Conservation (phyloP, 768 basidiomycete species). For the Sistotremastrum niveocremeum region DNA sequence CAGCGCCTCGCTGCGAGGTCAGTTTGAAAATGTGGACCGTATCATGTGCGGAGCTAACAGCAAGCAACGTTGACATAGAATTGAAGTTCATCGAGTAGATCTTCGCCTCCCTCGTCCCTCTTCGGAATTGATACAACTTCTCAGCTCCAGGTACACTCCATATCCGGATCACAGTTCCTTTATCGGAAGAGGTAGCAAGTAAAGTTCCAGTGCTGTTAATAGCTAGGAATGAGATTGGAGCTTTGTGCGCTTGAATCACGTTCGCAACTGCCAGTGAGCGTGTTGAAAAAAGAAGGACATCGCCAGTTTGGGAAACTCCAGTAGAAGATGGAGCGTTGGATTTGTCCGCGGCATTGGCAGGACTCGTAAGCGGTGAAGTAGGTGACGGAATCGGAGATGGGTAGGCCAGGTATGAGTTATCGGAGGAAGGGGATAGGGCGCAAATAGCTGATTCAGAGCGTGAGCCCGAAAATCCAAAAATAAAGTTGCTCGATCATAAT, state of each 20-base stretch:
- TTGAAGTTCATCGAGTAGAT: slow-evolving; percentile 88
- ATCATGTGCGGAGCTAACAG: slow-evolving; percentile 83
- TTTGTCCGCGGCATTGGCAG: slow-evolving; percentile 23
- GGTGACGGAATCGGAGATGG: slow-evolving; percentile 89
- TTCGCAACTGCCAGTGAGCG: slow-evolving; percentile 85
- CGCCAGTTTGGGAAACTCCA: slow-evolving; percentile 42
- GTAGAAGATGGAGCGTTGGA: slow-evolving; percentile 23
- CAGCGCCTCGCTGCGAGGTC: slow-evolving; percentile 16
- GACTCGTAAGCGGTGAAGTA: slow-evolving; percentile 37
- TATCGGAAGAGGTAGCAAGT: slow-evolving; percentile 86
- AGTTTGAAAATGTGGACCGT: slow-evolving; percentile 97
- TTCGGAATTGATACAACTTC: slow-evolving; percentile 88
- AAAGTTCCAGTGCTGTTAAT: slow-evolving; percentile 81
- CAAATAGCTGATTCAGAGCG: slow-evolving; percentile 55
- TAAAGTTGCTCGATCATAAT: slow-evolving; percentile 5
- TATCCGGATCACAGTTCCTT: slow-evolving; percentile 94
- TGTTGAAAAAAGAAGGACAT: slow-evolving; percentile 92
- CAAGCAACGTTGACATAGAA: slow-evolving; percentile 63
- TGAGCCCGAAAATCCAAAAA: background rate
- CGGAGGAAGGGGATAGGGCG: slow-evolving; percentile 86
- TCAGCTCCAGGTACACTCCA: slow-evolving; percentile 86
- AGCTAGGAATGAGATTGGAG: slow-evolving; percentile 76
- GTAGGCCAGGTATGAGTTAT: slow-evolving; percentile 90
- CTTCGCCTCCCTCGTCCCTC: slow-evolving; percentile 75
- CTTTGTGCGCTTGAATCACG: slow-evolving; percentile 94